These are phyloP conservation scores for Volvox reticuliferus DNA, from an alignment of 139 green algal species.

Conservation along the genomic window DNA sequence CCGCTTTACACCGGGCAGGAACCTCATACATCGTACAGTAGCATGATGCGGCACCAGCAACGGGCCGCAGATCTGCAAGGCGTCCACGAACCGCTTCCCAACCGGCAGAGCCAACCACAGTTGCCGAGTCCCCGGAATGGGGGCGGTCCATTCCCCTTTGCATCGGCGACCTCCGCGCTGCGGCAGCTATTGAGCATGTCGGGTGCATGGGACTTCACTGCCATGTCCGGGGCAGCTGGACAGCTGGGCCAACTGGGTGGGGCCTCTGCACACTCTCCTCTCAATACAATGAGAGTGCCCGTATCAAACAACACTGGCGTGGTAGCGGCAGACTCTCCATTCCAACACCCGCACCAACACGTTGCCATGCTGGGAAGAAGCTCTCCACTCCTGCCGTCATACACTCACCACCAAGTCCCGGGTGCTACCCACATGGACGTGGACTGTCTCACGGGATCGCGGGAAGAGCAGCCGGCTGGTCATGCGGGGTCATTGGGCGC, in stretches of 20 bases:
- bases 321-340: too few relatives aligned
- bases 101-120: not conserved
- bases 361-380: too few relatives aligned
- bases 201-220: not conserved
- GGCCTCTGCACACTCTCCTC: not conserved
- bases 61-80: too few relatives aligned
- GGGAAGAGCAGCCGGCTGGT: too few relatives aligned
- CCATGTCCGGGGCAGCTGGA: not conserved
- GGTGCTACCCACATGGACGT: too few relatives aligned
- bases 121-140: not conserved
- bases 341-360: too few relatives aligned
- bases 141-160: not conserved
- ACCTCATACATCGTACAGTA: not conserved
- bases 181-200: conserved; percentile 3
- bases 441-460: too few relatives aligned
- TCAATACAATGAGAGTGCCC: too few relatives aligned
- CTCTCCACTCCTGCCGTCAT: too few relatives aligned
- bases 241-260: not conserved
- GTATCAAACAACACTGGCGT: too few relatives aligned
- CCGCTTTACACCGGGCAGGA: not conserved
- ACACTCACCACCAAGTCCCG: too few relatives aligned
- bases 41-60: not conserved
- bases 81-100: not conserved
- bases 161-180: not conserved
- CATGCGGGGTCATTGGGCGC: too few relatives aligned